phyloP scores from a whole-genome alignment of 257 asterid genomes.

The Solanum arcanum region DNA sequence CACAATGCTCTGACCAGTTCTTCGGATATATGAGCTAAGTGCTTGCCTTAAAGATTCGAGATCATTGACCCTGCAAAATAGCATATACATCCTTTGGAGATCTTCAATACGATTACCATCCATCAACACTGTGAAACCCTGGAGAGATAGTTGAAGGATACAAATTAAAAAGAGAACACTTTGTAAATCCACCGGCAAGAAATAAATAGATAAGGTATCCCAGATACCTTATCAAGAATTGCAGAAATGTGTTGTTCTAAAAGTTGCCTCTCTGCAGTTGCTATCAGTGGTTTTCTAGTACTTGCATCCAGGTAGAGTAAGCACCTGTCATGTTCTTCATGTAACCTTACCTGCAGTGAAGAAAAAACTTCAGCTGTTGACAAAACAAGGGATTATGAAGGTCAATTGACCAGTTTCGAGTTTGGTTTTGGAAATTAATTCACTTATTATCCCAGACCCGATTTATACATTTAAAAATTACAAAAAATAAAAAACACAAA shows the following conservation, averaged over 20 bases:
- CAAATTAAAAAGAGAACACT: not conserved
- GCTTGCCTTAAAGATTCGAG: conserved; percentile 78
- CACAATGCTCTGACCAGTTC: conserved; percentile 82
- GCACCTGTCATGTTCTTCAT: conserved; percentile 94
- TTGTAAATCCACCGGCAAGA: not conserved
- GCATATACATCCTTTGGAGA: conserved; percentile 76
- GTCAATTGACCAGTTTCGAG: not conserved
- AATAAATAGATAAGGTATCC: not conserved
- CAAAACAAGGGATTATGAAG: not conserved
- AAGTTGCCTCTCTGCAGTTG: conserved; percentile 78
- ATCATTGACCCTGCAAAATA: conserved; percentile 64
- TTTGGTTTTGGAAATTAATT: not conserved
- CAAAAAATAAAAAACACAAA: not conserved
- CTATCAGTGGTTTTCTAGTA: conserved; percentile 79
- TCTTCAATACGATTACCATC: conserved; percentile 87
- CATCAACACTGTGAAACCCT: conserved; percentile 86
- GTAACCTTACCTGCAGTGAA: conserved; percentile 65
- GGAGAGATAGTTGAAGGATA: conserved; percentile 69
- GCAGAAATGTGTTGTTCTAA: conserved; percentile 72
- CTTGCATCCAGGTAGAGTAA: conserved; percentile 64
- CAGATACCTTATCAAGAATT: conserved; percentile 93
- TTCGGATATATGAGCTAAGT: conserved; percentile 73
- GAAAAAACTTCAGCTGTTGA: not conserved
- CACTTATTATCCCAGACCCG: not conserved
- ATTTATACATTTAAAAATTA: not conserved